Base-by-base conservation (phyloP, 129 eudicot genomes). In the Helianthus annuus region DNA sequence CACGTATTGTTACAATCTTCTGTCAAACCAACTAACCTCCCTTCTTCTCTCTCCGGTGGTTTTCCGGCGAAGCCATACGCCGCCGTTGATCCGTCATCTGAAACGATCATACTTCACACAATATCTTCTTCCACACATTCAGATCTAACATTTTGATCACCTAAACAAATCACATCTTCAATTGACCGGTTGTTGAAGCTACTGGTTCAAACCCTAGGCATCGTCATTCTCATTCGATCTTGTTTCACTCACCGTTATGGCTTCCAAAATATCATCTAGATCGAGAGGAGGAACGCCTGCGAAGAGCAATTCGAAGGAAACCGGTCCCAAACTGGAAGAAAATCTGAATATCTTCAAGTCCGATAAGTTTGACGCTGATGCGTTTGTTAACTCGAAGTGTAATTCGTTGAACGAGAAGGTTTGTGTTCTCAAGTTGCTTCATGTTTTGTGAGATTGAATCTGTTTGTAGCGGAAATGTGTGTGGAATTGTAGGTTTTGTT, bases 341-440 rank as follows among this genome's bases (percentile, higher is more conserved):
- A 90, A 78, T 83, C 91, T 95, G 10, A 95, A 79, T 63, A 85
- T 85, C 49, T 95, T 95, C 83, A 91, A 85, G 79, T 78, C 92
- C 71, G 99, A 95, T 68, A 83, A 76, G 58, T 95, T 90, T 78
- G 97, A 95, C 66, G 94, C 99, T 69, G 93, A 90, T 80, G 74
- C 71, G 16, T 95, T 72, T 71, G 94, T 95, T 68, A 86, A 90
- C 80, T 81, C 99, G 76, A 90, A 90, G 75, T 90, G 99, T 80
- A 85, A 86, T 69, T 76, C 99, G 15, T 80, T 90, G 39, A 90
- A 83, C 60, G 99, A 95, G 60, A 95, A 95, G 99, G 99, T 94
- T 59, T 19, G 14, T 1, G 36, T 19, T 68, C 22, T 71, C 1
- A 64, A 68, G 3, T 36, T 17, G 65, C 42, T 16, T 67, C n/a